A percentile compares a stretch with the other conserved stretches of the same genome.
Conservation (phyloP, 2,329 filamentous ascomycete species). For the Aspergillus awamori region DNA sequence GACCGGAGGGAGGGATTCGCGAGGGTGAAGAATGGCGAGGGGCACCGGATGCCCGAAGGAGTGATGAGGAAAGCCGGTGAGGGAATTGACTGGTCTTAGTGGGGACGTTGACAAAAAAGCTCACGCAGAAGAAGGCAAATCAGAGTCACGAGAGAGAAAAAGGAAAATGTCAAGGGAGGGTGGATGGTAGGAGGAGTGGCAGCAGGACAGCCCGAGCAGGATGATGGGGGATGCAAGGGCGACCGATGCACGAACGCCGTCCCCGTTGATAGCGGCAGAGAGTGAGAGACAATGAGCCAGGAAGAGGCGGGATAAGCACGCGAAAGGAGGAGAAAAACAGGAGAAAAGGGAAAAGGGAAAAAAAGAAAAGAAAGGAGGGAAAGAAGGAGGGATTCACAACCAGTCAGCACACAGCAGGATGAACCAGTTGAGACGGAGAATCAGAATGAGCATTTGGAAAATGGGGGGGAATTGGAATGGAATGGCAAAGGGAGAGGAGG, state of each 20-base stretch:
- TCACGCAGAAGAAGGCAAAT: constrained; percentile 5
- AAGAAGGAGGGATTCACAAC: constrained; percentile 3
- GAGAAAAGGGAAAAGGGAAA: neutral
- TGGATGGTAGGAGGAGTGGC: neutral
- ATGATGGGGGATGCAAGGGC: constrained; percentile 22
- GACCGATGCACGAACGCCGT: constrained; percentile 15
- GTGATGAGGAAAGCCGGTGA: constrained; percentile 15
- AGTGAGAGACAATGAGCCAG: neutral
- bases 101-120: constrained; percentile 10
- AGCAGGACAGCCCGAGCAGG: neutral
- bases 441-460: neutral
- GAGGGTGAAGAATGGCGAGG: constrained; percentile 5
- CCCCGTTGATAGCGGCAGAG: constrained; percentile 11
- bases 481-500: neutral
- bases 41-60: constrained; percentile 7
- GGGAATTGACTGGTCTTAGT: constrained; percentile 9
- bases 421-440: neutral
- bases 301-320: constrained; percentile 3
- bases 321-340: constrained; percentile 8
- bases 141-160: neutral
- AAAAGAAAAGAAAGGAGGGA: neutral
- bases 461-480: neutral
- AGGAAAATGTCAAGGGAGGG: constrained; percentile 4
- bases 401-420: neutral
- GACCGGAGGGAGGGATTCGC: constrained; percentile 4